Evolutionary conservation across 129 eudicot genomes (phyloP), one percentile per base, ranked within the genome.

Genomic region (Chrysanthemum lavandulifolium): DNA sequence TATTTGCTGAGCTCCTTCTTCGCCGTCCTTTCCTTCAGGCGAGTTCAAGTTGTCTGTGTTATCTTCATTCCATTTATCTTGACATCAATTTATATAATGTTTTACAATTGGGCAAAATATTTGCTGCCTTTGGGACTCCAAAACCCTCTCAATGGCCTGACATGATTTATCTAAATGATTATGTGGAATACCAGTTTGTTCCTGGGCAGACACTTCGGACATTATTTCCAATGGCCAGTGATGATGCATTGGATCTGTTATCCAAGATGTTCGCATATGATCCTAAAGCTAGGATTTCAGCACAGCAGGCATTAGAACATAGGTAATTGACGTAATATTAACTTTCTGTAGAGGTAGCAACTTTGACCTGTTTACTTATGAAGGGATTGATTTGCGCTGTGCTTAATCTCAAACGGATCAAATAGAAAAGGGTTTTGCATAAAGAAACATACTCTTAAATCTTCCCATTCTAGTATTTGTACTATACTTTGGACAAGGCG

Each of bases 21-120:
- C 94, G 98, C 48, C 82, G 95, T 29, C 98, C 98, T 61, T 92
- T 92, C 75, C 80, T 92, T 64, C 98, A 89, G 90, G 98, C 87
- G 48, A 70, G 53, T 49, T 29, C 69, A 31, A 5, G 50, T 14
- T 65, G 33, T 29, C 33, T 29, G 3, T 29, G 33, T 29, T 29
- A 29, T 29, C 33, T 29, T 33, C 7, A 5, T 33, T 33, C 40
- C 7, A 5, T 33, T 33, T 33, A 33, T 33, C 7, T 4, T 33
- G 6, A 33, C 33, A 29, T 29, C 33, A 29, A 29, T 29, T 29
- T 29, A 3, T 29, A 29, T 29, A 29, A 29, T 29, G 4, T 2
- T 29, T 23, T 23, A 23, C 25, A 23, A 23, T 0, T 23, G 25
- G 25, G 25, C 25, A 23, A 23, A 23, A 23, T 23, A 23, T 23